A percentile compares a stretch with the other conserved stretches of the same genome.
Evolutionary conservation across 192 early-diverging fungal species (phyloP).

Genomic region (Chytriomyces confervae): DNA sequence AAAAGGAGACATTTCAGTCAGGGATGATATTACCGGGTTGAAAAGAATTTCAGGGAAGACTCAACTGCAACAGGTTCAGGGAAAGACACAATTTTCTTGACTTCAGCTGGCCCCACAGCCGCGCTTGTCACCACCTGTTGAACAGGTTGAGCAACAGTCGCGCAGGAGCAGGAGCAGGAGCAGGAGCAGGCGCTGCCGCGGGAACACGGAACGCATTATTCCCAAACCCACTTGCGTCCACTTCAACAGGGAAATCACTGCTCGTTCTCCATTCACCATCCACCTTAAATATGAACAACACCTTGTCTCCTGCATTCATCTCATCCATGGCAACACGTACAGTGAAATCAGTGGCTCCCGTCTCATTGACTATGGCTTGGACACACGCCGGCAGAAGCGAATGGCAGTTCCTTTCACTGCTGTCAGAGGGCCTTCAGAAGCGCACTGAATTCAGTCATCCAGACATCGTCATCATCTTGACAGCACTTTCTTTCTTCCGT

Average conservation of each 20-base stretch:
- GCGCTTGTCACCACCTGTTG: neutral
- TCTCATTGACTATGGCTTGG: slow-evolving; percentile 30
- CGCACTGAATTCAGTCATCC: slow-evolving; percentile 31
- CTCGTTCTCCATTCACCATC: neutral
- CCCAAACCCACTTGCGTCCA: neutral
- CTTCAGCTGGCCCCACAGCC: neutral
- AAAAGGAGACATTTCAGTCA: neutral
- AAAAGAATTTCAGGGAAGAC: neutral
- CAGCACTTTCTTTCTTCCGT: slow-evolving; percentile 29
- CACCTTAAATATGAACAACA: neutral
- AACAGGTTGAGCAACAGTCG: neutral
- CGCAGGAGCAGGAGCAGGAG: neutral
- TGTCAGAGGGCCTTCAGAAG: slow-evolving; percentile 21
- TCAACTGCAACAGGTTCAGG: neutral
- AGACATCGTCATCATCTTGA: slow-evolving; percentile 26
- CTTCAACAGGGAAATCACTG: neutral
- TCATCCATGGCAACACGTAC: neutral
- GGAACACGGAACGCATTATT: neutral
- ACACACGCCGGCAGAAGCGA: slow-evolving; percentile 10
- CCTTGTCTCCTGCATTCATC: neutral
- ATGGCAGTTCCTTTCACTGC: slow-evolving; percentile 35
- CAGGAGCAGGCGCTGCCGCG: neutral
- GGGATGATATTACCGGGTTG: neutral
- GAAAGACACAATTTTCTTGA: neutral
- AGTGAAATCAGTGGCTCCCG: neutral